These are phyloP conservation scores for Wickerhamomyces rabaulensis DNA, from an alignment of 805 yeast genomes.

Conservation along the genomic window DNA sequence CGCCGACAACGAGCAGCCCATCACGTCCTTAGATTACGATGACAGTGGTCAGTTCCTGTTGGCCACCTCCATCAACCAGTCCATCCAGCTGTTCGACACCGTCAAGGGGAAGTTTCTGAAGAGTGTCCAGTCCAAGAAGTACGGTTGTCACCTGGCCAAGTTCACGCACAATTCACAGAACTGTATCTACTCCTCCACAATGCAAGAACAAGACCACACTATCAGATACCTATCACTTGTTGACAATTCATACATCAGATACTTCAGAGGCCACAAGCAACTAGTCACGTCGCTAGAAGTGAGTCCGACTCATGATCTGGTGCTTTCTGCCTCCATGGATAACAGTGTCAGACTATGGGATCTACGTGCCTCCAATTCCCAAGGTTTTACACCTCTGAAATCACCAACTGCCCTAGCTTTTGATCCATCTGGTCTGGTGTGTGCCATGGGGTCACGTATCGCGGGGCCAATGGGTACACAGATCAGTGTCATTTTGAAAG, in stretches of 20 bases:
- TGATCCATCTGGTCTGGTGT: constrained; percentile 79
- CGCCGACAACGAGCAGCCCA: constrained; percentile 39
- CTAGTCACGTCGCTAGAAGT: constrained; percentile 70
- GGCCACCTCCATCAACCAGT: constrained; percentile 75
- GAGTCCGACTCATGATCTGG: constrained; percentile 60
- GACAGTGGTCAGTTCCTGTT: constrained; percentile 75
- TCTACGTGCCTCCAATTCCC: constrained; percentile 57
- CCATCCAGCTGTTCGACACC: constrained; percentile 77
- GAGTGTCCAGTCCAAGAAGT: constrained; percentile 77
- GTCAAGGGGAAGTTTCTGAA: constrained; percentile 62
- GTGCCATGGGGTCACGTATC: constrained; percentile 46
- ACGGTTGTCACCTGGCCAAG: constrained; percentile 83
- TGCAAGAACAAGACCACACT: constrained; percentile 57
- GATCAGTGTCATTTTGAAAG: constrained; percentile 52
- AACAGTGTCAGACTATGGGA: constrained; percentile 88
- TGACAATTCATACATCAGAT: constrained; percentile 75
- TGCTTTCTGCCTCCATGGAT: constrained; percentile 68
- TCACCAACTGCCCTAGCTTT: constrained; percentile 57
- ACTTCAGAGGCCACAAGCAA: constrained; percentile 82
- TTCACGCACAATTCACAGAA: constrained; percentile 72
- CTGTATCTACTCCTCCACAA: constrained; percentile 81
- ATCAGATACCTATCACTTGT: constrained; percentile 72
- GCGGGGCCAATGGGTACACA: constrained; percentile 38
- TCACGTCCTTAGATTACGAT: constrained; percentile 73
- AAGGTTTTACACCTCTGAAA: constrained; percentile 54